These are phyloP conservation scores for Calonectria pauciramosa DNA, from an alignment of 2,329 filamentous ascomycete species.

Conservation along the genomic window DNA sequence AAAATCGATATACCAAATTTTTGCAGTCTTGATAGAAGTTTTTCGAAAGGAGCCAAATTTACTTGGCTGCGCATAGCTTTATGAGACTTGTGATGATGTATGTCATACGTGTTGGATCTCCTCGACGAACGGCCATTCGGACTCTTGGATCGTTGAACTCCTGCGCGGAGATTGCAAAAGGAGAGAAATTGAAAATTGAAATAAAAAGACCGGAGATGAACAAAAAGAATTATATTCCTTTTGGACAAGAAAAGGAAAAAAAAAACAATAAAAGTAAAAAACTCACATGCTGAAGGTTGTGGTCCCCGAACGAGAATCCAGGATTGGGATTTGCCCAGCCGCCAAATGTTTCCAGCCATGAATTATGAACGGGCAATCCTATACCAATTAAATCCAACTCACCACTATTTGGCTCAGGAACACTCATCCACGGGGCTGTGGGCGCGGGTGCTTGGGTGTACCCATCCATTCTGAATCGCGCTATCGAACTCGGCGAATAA, in stretches of 20 bases:
- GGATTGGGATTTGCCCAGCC: background rate
- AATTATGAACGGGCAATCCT: background rate
- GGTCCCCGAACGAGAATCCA: background rate
- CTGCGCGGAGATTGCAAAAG: background rate
- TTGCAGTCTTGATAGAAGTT: background rate
- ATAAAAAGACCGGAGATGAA: background rate
- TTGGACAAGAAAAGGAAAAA: background rate
- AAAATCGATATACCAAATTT: background rate
- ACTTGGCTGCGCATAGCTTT: background rate
- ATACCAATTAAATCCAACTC: background rate
- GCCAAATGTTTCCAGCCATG: background rate
- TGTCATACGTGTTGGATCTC: background rate
- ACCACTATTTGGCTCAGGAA: background rate
- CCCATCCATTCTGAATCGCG: background rate
- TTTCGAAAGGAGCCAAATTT: background rate
- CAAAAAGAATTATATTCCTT: background rate
- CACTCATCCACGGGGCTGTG: background rate
- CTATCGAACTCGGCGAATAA: background rate
- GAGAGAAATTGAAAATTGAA: background rate
- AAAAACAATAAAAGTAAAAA: background rate
- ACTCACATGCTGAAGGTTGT: background rate
- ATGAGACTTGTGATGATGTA: background rate
- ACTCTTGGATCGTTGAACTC: background rate
- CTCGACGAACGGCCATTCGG: background rate
- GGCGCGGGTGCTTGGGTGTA: background rate